These are phyloP conservation scores for Chaetomium globosum DNA, from an alignment of 2,329 filamentous ascomycete genomes.

Conservation along the genomic window DNA sequence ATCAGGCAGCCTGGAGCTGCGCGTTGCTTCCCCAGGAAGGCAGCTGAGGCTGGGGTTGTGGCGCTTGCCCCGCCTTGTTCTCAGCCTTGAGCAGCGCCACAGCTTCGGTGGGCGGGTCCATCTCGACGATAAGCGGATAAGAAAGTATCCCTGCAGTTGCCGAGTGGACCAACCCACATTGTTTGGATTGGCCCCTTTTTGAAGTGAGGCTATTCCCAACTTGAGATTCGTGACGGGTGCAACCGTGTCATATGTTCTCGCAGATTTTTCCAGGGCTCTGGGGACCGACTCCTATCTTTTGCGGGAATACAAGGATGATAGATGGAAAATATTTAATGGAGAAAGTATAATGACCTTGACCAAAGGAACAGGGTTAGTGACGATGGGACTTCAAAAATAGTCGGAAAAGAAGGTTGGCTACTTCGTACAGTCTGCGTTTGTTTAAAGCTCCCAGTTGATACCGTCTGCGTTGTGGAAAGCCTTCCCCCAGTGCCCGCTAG, in stretches of 20 bases:
- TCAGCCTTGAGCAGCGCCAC: slow-evolving; percentile 24
- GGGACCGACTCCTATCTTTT: no score
- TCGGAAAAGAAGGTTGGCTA: not conserved
- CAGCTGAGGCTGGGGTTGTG: slow-evolving; percentile 27
- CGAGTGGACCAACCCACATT: not conserved
- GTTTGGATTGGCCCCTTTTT: not conserved
- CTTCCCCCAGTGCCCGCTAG: not conserved
- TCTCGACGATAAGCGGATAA: not conserved
- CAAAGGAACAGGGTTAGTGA: no score
- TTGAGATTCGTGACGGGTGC: no score
- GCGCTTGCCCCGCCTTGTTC: slow-evolving; percentile 24
- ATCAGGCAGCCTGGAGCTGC: slow-evolving; percentile 52
- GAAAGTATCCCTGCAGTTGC: not conserved
- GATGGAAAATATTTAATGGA: no score
- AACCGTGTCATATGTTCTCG: not conserved
- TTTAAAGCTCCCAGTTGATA: no score
- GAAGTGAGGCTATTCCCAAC: slow-evolving; percentile 4
- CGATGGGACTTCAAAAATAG: no score
- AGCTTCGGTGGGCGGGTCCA: not conserved
- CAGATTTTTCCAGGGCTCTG: not conserved
- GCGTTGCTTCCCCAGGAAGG: slow-evolving; percentile 37
- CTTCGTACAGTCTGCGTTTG: not conserved
- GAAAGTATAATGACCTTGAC: no score
- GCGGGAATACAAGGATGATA: no score
- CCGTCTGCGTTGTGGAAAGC: not conserved